Evolutionary conservation across 352 stramenopile genomes (phyloP).

Genomic region (Elongisporangium undulatum): DNA sequence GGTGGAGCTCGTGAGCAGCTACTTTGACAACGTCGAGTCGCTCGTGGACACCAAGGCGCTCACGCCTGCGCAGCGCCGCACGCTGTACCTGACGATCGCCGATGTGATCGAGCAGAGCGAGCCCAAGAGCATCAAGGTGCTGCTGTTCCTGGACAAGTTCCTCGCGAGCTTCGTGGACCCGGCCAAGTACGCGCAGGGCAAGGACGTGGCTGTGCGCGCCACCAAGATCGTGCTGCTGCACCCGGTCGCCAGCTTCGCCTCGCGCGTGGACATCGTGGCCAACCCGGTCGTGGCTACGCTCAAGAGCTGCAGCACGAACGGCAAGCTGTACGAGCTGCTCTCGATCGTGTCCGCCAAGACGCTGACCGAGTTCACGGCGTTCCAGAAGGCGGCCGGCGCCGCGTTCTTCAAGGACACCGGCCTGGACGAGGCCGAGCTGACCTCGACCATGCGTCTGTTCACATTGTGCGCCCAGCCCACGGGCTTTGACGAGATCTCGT

Average conservation of each 20-base stretch:
- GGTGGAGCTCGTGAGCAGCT: slow-evolving; percentile 53
- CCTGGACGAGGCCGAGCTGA: slow-evolving; percentile 54
- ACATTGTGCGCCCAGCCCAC: slow-evolving; percentile 89
- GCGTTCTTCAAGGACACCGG: slow-evolving; percentile 60
- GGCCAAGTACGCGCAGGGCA: slow-evolving; percentile 50
- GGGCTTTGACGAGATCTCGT: slow-evolving; percentile 91
- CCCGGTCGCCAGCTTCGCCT: slow-evolving; percentile 87
- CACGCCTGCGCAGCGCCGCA: slow-evolving; percentile 40
- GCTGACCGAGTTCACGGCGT: slow-evolving; percentile 85
- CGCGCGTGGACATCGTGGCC: slow-evolving; percentile 84
- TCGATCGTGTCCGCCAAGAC: slow-evolving; percentile 92
- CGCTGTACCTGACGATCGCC: slow-evolving; percentile 64
- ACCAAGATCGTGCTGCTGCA: slow-evolving; percentile 86
- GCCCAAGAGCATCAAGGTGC: slow-evolving; percentile 46
- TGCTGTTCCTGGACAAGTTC: slow-evolving; percentile 78
- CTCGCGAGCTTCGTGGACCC: slow-evolving; percentile 52
- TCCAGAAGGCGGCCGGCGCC: slow-evolving; percentile 60
- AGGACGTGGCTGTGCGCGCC: slow-evolving; percentile 76
- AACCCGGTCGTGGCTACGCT: slow-evolving; percentile 80
- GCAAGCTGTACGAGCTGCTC: slow-evolving; percentile 82
- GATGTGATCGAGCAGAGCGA: slow-evolving; percentile 44
- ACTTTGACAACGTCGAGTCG: slow-evolving; percentile 64
- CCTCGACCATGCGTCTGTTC: slow-evolving; percentile 90
- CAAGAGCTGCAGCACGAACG: slow-evolving; percentile 30
- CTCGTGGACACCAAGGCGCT: slow-evolving; percentile 45